phyloP scores from a whole-genome alignment of 305 asterid species.

The Caryopteris hybrid region DNA sequence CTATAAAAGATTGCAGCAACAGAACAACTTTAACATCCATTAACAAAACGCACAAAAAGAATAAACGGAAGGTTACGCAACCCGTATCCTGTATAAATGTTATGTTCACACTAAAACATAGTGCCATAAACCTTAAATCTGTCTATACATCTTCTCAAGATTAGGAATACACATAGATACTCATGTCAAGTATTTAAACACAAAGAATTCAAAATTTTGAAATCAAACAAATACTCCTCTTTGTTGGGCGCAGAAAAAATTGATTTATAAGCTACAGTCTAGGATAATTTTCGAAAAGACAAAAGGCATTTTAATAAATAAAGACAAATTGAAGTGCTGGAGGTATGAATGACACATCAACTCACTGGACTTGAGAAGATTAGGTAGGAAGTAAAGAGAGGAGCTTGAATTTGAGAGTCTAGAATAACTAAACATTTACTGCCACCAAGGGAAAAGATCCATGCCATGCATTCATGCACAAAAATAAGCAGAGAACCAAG shows the following conservation, averaged over 20 bases:
- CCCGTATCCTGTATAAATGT: background rate
- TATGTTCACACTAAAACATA: too few relatives aligned
- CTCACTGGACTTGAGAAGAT: background rate
- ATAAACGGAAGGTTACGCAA: background rate
- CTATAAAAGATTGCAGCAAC: background rate
- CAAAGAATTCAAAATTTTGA: background rate
- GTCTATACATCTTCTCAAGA: too few relatives aligned
- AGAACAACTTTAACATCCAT: background rate
- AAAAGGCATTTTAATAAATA: background rate
- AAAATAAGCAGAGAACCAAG: conserved; percentile 19
- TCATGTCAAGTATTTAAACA: background rate
- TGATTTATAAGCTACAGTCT: background rate
- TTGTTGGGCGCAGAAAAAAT: background rate
- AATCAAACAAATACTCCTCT: background rate
- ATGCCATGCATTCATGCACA: conserved; percentile 24
- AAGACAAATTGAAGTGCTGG: background rate
- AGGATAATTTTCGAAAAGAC: background rate
- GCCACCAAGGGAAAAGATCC: background rate
- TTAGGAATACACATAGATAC: background rate
- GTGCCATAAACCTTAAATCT: too few relatives aligned
- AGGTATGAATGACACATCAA: background rate
- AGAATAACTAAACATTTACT: background rate
- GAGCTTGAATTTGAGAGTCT: background rate
- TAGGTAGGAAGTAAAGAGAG: background rate
- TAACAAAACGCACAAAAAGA: background rate